A percentile compares a stretch with the other conserved stretches of the same genome.
Conservation (phyloP, 73 alveolate genomes). For the Paramecium sonneborni region DNA sequence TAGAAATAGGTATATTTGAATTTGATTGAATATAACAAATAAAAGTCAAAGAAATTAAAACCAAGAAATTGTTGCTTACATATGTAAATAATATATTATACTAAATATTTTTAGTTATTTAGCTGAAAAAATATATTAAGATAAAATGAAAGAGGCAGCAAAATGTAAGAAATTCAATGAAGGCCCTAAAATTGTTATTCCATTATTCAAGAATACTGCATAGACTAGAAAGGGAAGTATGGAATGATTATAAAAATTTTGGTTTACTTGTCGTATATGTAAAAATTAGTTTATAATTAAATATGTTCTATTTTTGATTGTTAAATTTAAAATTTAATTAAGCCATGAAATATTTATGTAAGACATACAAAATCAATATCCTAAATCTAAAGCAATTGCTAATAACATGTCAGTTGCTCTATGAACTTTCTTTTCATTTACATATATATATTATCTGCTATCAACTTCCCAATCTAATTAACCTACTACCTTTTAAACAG, state of each 20-base stretch:
- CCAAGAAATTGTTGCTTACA: not conserved
- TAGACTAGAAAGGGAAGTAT: not conserved
- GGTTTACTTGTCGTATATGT: not conserved
- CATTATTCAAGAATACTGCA: not conserved
- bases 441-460: conserved; percentile 33
- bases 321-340: not conserved
- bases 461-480: conserved; percentile 5
- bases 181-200: not conserved
- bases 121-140: not conserved
- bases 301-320: not conserved
- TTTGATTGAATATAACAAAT: not conserved
- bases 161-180: not conserved
- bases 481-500: not conserved
- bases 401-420: not conserved
- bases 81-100: not conserved
- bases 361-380: conserved; percentile 28
- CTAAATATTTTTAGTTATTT: not conserved
- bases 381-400: conserved; percentile 19
- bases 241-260: not conserved
- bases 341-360: not conserved
- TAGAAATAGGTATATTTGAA: conserved; percentile 46
- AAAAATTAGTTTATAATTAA: not conserved
- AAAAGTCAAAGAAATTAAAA: not conserved
- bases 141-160: not conserved
- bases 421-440: conserved; percentile 14